Evolutionary conservation across 1,284 basidiomycete species (phyloP).

Genomic region (Sanghuangporus sanghuang): DNA sequence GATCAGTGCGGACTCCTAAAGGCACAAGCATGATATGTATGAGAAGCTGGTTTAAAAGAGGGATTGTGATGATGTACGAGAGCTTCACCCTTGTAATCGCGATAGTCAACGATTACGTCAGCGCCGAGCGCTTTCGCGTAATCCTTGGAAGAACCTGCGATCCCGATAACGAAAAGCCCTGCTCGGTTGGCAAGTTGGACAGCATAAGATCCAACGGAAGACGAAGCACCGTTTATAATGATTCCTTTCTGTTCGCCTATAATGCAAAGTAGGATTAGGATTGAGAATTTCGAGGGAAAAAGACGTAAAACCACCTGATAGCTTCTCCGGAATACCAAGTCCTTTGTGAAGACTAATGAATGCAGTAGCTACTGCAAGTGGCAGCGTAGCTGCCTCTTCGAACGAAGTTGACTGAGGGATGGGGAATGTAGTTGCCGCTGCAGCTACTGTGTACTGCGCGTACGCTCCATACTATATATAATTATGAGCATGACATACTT

Average conservation of each 20-base stretch:
- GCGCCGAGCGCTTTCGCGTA: conserved; percentile 23
- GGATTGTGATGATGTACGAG: neutral
- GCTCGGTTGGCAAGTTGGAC: conserved; percentile 30
- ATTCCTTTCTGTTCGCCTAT: conserved; percentile 18
- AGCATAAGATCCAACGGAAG: conserved; percentile 30
- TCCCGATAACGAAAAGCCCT: conserved; percentile 25
- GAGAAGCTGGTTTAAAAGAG: neutral
- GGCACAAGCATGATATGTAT: neutral
- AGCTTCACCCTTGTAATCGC: conserved; percentile 19
- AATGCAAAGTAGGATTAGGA: neutral
- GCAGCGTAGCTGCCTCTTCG: conserved; percentile 29
- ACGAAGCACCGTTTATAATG: conserved; percentile 29
- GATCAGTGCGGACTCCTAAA: conserved; percentile 1
- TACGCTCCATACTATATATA: conserved; percentile 11
- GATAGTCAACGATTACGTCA: conserved; percentile 28
- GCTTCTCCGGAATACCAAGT: conserved; percentile 15
- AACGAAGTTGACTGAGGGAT: conserved; percentile 19
- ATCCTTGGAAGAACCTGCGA: conserved; percentile 25
- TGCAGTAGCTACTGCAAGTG: conserved; percentile 30
- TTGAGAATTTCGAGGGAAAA: neutral
- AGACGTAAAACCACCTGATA: neutral
- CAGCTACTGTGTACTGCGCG: conserved; percentile 13
- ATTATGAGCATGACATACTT: neutral
- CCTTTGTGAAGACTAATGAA: conserved; percentile 26
- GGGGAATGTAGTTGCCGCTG: conserved; percentile 6